A percentile compares a stretch with the other conserved stretches of the same genome.
These are phyloP conservation scores for Malus hybrid DNA, from an alignment of 331 rosid species.

Conservation along the genomic window DNA sequence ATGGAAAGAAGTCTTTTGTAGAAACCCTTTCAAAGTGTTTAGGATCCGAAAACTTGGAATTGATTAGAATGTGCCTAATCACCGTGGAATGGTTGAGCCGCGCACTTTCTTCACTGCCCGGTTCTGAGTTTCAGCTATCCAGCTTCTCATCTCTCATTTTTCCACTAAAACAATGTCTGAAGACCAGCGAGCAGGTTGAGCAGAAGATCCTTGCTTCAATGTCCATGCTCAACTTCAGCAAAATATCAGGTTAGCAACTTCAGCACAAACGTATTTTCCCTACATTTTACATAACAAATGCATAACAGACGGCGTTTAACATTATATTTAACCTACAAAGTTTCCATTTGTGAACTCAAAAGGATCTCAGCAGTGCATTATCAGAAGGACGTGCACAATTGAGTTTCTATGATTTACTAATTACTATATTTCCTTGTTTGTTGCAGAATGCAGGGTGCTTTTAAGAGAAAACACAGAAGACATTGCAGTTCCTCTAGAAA, in stretches of 20 bases:
- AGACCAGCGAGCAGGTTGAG: slow-evolving; percentile 38
- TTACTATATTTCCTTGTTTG: neutral
- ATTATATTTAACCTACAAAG: too few species aligned
- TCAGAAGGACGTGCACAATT: neutral
- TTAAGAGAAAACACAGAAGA: slow-evolving; percentile 54
- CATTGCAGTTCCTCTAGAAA: slow-evolving; percentile 41
- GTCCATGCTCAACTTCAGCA: slow-evolving; percentile 68
- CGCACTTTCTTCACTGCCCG: slow-evolving; percentile 29
- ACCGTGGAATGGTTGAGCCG: slow-evolving; percentile 70
- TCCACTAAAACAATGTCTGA: slow-evolving; percentile 38
- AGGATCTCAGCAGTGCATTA: too few species aligned
- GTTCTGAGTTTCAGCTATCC: slow-evolving; percentile 46
- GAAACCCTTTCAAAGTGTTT: slow-evolving; percentile 46
- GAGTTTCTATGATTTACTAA: neutral
- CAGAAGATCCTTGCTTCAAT: slow-evolving; percentile 61
- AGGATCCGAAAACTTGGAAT: slow-evolving; percentile 36
- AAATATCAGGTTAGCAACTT: slow-evolving; percentile 50
- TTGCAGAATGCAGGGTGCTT: slow-evolving; percentile 55
- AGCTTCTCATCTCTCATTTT: slow-evolving; percentile 42
- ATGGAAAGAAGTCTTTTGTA: slow-evolving; percentile 53
- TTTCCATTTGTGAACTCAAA: too few species aligned
- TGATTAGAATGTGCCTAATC: slow-evolving; percentile 45
- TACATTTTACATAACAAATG: neutral
- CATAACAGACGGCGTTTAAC: neutral
- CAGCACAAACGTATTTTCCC: neutral